Conservation (phyloP, 2,329 filamentous ascomycete genomes). For the Penicillium olsonii region DNA sequence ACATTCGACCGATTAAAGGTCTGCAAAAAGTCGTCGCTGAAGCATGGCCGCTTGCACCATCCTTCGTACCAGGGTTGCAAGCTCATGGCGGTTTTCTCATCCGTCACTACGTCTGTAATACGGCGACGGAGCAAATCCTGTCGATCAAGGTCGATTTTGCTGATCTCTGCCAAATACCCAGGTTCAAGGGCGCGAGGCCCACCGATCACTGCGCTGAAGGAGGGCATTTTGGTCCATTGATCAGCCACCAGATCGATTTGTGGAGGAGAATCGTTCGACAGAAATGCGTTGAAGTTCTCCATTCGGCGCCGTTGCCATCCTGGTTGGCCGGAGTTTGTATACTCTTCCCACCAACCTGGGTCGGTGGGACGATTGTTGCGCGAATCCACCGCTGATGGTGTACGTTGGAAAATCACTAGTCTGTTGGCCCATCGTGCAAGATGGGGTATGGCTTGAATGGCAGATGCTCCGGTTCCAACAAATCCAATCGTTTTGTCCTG, state of each 20-base stretch:
- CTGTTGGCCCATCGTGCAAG: constrained; percentile 35
- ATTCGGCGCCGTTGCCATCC: constrained; percentile 30
- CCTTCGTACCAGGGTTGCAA: constrained; percentile 62
- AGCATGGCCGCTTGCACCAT: constrained; percentile 66
- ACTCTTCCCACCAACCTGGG: constrained; percentile 4
- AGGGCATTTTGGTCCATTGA: constrained; percentile 26
- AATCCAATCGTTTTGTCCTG: constrained; percentile 44
- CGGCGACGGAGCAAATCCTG: constrained; percentile 51
- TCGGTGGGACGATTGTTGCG: constrained; percentile 32
- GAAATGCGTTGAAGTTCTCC: constrained; percentile 31
- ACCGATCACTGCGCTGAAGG: constrained; percentile 14
- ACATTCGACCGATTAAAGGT: constrained; percentile 63
- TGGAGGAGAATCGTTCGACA: constrained; percentile 13
- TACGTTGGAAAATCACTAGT: constrained; percentile 49
- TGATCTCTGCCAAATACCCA: constrained; percentile 27
- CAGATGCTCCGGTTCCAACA: constrained; percentile 49
- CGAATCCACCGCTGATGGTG: constrained; percentile 36
- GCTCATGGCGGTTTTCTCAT: constrained; percentile 52
- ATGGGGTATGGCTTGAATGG: constrained; percentile 44
- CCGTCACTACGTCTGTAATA: constrained; percentile 55
- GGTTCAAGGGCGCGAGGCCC: constrained; percentile 17
- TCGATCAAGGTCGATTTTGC: constrained; percentile 43
- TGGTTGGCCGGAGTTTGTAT: background rate
- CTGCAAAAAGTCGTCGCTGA: constrained; percentile 57
- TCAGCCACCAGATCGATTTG: constrained; percentile 27